These are phyloP conservation scores for Elsinoe arachidis DNA, from an alignment of 2,329 filamentous ascomycete genomes.

Conservation along the genomic window DNA sequence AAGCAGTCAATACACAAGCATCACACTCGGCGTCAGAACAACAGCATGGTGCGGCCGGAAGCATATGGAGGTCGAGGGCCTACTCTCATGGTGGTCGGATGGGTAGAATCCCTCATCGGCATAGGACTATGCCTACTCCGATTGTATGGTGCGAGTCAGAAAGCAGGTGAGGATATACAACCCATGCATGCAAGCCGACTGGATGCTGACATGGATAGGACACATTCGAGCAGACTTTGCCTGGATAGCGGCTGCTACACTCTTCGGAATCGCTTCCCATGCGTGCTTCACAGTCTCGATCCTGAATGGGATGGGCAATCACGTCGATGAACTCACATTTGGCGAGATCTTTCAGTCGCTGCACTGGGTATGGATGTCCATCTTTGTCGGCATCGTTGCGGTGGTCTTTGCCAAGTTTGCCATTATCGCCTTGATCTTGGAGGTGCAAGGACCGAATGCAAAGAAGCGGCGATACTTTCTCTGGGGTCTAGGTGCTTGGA, in stretches of 20 bases:
- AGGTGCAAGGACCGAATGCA: slow-evolving; percentile 6
- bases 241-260: neutral
- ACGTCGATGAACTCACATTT: neutral
- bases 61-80: slow-evolving; percentile 1
- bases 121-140: neutral
- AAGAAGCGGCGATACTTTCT: slow-evolving; percentile 4
- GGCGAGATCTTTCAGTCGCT: slow-evolving; percentile 1
- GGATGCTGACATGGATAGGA: neutral
- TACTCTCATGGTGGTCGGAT: neutral
- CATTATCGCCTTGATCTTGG: slow-evolving; percentile 5
- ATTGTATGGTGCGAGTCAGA: slow-evolving; percentile 7
- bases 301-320: slow-evolving; percentile 4
- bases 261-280: slow-evolving; percentile 4
- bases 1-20: neutral
- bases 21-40: neutral
- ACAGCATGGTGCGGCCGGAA: neutral
- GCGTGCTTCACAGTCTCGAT: neutral
- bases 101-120: neutral
- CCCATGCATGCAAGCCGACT: too few species aligned
- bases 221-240: slow-evolving; percentile 8
- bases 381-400: slow-evolving; percentile 8
- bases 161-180: neutral
- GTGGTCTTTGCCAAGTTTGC: neutral
- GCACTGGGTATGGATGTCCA: slow-evolving; percentile 5
- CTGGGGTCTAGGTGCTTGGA: slow-evolving; percentile 2